These are phyloP conservation scores for Penicillium odoratum DNA, from an alignment of 495 filamentous ascomycete genomes.

Conservation along the genomic window DNA sequence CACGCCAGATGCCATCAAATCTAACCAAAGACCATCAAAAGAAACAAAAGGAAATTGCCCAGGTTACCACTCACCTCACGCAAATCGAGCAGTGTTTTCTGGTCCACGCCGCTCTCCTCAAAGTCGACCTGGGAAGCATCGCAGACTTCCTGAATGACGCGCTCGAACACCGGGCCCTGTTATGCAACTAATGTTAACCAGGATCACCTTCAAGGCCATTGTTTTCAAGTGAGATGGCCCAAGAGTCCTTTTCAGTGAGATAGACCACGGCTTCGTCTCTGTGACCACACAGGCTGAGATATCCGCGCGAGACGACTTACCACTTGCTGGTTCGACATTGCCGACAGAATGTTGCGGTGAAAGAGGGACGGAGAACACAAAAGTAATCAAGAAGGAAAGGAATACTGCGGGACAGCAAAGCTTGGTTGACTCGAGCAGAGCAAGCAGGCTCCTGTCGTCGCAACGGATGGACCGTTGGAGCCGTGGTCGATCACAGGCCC, in stretches of 20 bases:
- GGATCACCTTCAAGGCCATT: constrained; percentile 1
- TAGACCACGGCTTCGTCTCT: neutral
- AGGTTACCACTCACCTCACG: constrained; percentile 62
- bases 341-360: constrained; percentile 9
- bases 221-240: neutral
- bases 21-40: constrained; percentile 13
- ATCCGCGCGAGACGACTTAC: constrained; percentile 49
- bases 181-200: constrained; percentile 36
- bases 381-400: neutral
- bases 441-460: constrained; percentile 24
- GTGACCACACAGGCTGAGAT: constrained; percentile 16
- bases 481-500: constrained; percentile 19
- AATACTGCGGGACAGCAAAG: neutral
- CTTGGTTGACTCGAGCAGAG: constrained; percentile 6
- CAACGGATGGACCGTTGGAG: constrained; percentile 28
- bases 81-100: constrained; percentile 79
- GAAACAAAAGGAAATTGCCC: neutral
- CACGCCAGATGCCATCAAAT: constrained; percentile 19
- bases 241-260: neutral
- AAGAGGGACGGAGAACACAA: neutral
- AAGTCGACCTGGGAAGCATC: constrained; percentile 88
- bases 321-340: constrained; percentile 66
- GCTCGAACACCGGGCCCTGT: constrained; percentile 79
- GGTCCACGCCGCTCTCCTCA: constrained; percentile 92
- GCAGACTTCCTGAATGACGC: constrained; percentile 91